phyloP scores from a whole-genome alignment of 768 basidiomycete species.

The Mycena indigotica region DNA sequence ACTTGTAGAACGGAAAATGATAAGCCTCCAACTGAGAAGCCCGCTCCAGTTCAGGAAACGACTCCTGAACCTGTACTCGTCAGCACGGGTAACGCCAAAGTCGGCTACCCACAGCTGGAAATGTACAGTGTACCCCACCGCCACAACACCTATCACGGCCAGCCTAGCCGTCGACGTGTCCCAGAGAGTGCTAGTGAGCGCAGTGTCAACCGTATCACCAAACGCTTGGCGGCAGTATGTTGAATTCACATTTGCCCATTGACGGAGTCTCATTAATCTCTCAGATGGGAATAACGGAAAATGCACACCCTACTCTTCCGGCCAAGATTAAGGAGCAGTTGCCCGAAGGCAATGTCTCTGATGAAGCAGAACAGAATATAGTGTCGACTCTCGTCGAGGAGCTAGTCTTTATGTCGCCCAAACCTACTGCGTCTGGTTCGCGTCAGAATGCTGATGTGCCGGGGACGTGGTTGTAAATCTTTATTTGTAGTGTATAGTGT shows the following conservation, averaged over 20 bases:
- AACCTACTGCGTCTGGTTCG: slow-evolving; percentile 38
- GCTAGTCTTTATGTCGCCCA: slow-evolving; percentile 48
- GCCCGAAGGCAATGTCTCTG: slow-evolving; percentile 45
- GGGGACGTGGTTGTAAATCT: slow-evolving; percentile 44
- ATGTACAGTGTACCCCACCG: slow-evolving; percentile 59
- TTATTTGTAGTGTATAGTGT: slow-evolving; percentile 25
- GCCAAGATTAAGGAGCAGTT: slow-evolving; percentile 54
- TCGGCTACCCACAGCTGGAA: slow-evolving; percentile 63
- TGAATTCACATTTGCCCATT: not conserved
- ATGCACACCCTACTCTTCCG: slow-evolving; percentile 53
- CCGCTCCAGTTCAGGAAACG: slow-evolving; percentile 19
- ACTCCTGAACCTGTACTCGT: slow-evolving; percentile 41
- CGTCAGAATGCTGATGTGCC: slow-evolving; percentile 38
- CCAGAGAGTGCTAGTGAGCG: slow-evolving; percentile 41
- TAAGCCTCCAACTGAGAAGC: slow-evolving; percentile 11
- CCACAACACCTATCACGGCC: slow-evolving; percentile 45
- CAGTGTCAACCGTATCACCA: slow-evolving; percentile 52
- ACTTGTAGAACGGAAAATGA: no score
- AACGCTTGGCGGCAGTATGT: slow-evolving; percentile 64
- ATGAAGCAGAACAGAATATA: slow-evolving; percentile 66
- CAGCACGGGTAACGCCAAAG: slow-evolving; percentile 54
- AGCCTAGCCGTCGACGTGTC: slow-evolving; percentile 28
- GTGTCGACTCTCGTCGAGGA: slow-evolving; percentile 65
- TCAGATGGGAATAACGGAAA: slow-evolving; percentile 77
- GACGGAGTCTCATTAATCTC: no score